Conservation (phyloP, 192 early-diverging fungal species). For the Dispira simplex region DNA sequence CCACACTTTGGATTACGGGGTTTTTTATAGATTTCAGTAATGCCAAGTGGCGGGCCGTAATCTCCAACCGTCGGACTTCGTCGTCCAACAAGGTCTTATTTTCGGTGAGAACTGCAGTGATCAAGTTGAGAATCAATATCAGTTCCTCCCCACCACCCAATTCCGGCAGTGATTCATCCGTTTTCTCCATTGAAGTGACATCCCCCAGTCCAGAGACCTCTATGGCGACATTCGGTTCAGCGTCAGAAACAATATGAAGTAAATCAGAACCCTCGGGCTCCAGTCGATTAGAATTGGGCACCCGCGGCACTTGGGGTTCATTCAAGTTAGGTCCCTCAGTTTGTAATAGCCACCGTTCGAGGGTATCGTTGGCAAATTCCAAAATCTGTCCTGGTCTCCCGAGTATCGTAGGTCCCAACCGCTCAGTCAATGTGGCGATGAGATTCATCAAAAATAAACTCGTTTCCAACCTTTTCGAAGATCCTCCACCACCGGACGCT, state of each 20-base stretch:
- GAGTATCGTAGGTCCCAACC: conserved; percentile 57
- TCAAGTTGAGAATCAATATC: not conserved
- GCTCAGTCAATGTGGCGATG: conserved; percentile 37
- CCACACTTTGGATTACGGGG: conserved; percentile 6
- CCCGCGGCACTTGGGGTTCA: not conserved
- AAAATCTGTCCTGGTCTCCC: conserved; percentile 61
- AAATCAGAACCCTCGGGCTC: not conserved
- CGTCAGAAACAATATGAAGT: not conserved
- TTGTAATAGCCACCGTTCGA: conserved; percentile 28
- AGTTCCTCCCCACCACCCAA: not conserved
- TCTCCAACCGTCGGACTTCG: not conserved
- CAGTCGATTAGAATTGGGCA: not conserved
- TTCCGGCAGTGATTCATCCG: no score
- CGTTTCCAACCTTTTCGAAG: not conserved
- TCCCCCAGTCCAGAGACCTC: no score
- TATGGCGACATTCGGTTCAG: not conserved
- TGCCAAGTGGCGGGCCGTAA: conserved; percentile 2
- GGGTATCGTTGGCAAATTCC: conserved; percentile 42
- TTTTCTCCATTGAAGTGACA: no score
- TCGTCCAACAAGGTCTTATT: not conserved
- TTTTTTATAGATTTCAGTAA: conserved; percentile 13
- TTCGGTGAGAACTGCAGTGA: not conserved
- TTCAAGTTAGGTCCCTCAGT: conserved; percentile 1
- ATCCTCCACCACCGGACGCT: not conserved
- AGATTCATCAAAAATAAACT: not conserved